A percentile compares a stretch with the other conserved stretches of the same genome.
phyloP scores from a whole-genome alignment of 306 rosid genomes.

The Geum urbanum region DNA sequence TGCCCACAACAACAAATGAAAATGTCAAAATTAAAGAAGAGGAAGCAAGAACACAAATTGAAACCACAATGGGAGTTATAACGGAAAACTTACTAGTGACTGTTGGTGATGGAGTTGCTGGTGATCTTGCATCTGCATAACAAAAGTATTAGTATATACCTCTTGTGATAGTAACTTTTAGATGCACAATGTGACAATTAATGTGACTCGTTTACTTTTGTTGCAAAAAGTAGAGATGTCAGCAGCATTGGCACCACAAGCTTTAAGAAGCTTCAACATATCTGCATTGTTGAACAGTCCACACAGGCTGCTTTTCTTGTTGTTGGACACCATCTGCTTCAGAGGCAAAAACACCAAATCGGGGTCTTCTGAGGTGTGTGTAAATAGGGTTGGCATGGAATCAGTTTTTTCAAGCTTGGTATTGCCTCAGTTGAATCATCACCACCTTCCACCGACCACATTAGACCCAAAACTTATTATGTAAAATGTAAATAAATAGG shows the following conservation, averaged over 20 bases:
- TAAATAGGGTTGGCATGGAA: slow-evolving; percentile 48
- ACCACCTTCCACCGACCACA: slow-evolving; percentile 1
- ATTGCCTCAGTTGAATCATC: background rate
- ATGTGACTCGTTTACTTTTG: slow-evolving; percentile 11
- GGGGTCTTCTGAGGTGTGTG: slow-evolving; percentile 24
- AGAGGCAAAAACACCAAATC: slow-evolving; percentile 33
- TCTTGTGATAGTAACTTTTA: too few relatives aligned
- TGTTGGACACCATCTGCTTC: slow-evolving; percentile 18
- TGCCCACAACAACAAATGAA: too few relatives aligned
- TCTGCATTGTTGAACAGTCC: slow-evolving; percentile 22
- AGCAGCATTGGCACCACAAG: slow-evolving; percentile 37
- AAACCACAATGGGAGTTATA: too few relatives aligned
- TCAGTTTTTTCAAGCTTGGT: slow-evolving; percentile 47
- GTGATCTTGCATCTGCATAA: slow-evolving; percentile 1
- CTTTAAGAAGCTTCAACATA: slow-evolving; percentile 40
- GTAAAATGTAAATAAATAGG: background rate
- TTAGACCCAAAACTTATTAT: background rate
- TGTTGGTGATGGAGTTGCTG: background rate
- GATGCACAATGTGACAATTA: too few relatives aligned
- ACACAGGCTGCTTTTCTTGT: slow-evolving; percentile 44
- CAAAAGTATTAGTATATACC: too few relatives aligned
- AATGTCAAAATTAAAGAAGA: too few relatives aligned
- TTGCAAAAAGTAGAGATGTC: slow-evolving; percentile 41
- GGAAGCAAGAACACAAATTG: too few relatives aligned
- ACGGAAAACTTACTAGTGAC: background rate